phyloP scores from a whole-genome alignment of 208 protist species.

The Herpetomonas samuelpessoai region DNA sequence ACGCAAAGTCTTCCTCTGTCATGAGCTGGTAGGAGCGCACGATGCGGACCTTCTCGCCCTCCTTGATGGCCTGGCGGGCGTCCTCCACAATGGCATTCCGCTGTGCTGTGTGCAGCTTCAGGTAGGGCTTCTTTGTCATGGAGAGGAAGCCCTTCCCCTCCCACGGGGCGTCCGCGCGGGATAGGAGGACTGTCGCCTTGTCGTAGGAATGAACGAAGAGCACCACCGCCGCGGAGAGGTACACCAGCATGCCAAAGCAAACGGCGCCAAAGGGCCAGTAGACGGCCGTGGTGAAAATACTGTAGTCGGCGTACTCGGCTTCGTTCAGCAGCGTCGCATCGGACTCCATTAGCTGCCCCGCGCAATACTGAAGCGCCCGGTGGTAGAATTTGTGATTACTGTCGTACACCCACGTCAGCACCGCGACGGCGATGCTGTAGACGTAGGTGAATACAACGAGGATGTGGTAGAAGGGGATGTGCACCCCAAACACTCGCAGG shows the following conservation, averaged over 20 bases:
- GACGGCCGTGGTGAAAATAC: conserved; percentile 63
- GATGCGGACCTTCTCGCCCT: conserved; percentile 77
- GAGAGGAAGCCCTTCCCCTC: conserved; percentile 58
- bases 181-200: conserved; percentile 53
- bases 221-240: conserved; percentile 30
- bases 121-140: conserved; percentile 60
- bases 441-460: conserved; percentile 47
- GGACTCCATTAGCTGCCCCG: conserved; percentile 11
- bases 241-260: conserved; percentile 48
- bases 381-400: conserved; percentile 50
- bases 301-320: conserved; percentile 60
- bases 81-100: conserved; percentile 81
- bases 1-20: conserved; percentile 77
- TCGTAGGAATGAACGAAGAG: conserved; percentile 51
- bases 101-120: conserved; percentile 80
- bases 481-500: conserved; percentile 65
- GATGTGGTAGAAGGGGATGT: conserved; percentile 81
- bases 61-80: conserved; percentile 55
- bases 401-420: conserved; percentile 51
- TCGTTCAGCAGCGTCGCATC: conserved; percentile 31
- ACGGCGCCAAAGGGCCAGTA: conserved; percentile 71
- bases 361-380: conserved; percentile 48
- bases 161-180: conserved; percentile 78
- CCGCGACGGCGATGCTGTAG: conserved; percentile 55
- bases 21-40: conserved; percentile 84